phyloP scores from a whole-genome alignment of 768 basidiomycete genomes.

The Baorangia bicolor region DNA sequence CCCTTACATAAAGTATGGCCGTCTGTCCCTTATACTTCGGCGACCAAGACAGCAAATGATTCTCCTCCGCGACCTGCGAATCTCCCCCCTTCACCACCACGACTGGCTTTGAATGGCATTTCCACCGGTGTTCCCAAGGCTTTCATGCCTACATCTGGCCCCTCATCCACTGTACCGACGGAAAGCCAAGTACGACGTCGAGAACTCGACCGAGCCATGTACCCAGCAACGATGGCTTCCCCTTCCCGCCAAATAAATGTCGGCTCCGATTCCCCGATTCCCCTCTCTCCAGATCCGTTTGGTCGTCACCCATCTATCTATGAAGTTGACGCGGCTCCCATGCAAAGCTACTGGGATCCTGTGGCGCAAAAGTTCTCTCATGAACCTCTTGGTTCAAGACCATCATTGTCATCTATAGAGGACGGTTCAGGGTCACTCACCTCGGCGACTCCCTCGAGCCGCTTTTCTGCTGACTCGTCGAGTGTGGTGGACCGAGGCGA shows the following conservation, averaged over 20 bases:
- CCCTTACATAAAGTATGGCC: slow-evolving; percentile 37
- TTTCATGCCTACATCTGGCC: slow-evolving; percentile 30
- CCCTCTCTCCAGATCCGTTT: slow-evolving; percentile 84
- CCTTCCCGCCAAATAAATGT: slow-evolving; percentile 23
- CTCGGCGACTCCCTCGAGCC: slow-evolving; percentile 45
- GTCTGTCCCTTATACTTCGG: slow-evolving; percentile 43
- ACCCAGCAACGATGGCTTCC: slow-evolving; percentile 40
- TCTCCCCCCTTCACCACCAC: slow-evolving; percentile 55
- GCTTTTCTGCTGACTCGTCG: slow-evolving; percentile 77
- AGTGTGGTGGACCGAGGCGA: slow-evolving; percentile 33
- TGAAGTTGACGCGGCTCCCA: slow-evolving; percentile 28
- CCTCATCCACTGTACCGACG: slow-evolving; percentile 32
- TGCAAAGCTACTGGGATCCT: slow-evolving; percentile 47
- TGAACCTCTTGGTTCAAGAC: slow-evolving; percentile 22
- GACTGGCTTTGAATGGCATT: slow-evolving; percentile 66
- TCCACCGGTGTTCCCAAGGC: slow-evolving; percentile 58
- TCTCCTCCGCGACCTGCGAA: slow-evolving; percentile 23
- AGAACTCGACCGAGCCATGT: slow-evolving; percentile 50
- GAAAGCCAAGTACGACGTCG: slow-evolving; percentile 52
- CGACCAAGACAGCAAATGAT: slow-evolving; percentile 23
- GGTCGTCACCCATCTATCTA: slow-evolving; percentile 62
- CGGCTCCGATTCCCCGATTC: slow-evolving; percentile 58
- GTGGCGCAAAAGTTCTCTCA: slow-evolving; percentile 22
- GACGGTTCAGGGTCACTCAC: slow-evolving; percentile 14
- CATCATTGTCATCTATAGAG: slow-evolving; percentile 26